Base-by-base conservation (phyloP, 176 grass and related monocot genomes). In the Carex kokanica region DNA sequence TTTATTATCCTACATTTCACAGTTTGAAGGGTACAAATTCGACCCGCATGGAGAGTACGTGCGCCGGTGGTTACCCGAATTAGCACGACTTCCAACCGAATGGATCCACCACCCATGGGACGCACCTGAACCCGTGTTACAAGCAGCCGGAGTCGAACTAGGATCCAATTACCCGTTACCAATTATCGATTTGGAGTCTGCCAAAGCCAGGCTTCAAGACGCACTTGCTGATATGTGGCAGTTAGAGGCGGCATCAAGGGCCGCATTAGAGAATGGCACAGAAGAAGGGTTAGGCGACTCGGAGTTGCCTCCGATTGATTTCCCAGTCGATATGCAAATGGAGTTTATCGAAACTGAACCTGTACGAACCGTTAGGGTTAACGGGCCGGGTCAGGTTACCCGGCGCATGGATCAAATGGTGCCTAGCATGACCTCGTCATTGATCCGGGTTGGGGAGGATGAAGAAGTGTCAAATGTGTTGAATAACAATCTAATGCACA, bases 21-120 rank as follows among this genome's bases (percentile, higher is more conserved):
- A 98, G 96, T 87, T 93, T 18, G 96, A 98, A 90, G 96, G 96
- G 24, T 98, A 98, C 88, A 95, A 93, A 63, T 98, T 95, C 11
- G 96, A 98, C 36, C 90, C 92, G 0, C 85, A 88, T 51, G 96
- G 96, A 67, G 96, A 98, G 83, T 98, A 98, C 6, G 96, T 98
- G 20, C 87, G 96, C 14, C 88, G 96, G 9, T 98, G 96, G 96
- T 78, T 98, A 83, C 96, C 96, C 17, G 96, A 98, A 87, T 89
- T 98, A 52, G 96, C 91, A 81, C 88, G 96, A 80, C 58, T 98
- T 18, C 96, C 96, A 3, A 98, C 92, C 17, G 92, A 98, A 84
- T 98, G 96, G 96, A 98, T 98, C 85, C 96, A 98, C 61, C 96
- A 98, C 64, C 96, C 96, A 15, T 98, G 96, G 96, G 89, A 93